Evolutionary conservation across 345 rosid genomes (phyloP).

Genomic region (Eucalyptus lansdowneana): DNA sequence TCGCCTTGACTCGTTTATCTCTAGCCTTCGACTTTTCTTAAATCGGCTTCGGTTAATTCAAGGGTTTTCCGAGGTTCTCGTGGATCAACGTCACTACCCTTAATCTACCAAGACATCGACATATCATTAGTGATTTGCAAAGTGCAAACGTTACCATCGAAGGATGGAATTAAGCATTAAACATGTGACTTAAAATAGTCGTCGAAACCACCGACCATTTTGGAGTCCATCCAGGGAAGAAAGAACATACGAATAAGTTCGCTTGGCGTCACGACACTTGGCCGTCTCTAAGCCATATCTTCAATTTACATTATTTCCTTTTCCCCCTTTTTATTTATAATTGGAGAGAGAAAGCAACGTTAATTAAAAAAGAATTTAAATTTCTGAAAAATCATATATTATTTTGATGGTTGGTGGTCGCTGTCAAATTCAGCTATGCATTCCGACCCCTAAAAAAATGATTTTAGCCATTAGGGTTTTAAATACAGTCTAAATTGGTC

Average conservation of each 20-base stretch:
- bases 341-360: background rate
- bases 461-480: background rate
- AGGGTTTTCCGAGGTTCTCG: background rate
- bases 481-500: background rate
- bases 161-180: background rate
- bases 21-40: background rate
- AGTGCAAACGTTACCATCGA: background rate
- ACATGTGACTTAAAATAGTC: background rate
- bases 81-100: background rate
- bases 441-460: background rate
- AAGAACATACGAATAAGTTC: background rate
- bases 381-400: background rate
- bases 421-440: background rate
- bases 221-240: background rate
- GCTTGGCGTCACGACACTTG: background rate
- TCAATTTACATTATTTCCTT: background rate
- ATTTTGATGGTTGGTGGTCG: background rate
- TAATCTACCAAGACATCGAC: background rate
- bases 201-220: background rate
- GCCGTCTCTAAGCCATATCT: background rate
- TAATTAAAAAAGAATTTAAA: background rate
- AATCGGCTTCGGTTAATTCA: background rate
- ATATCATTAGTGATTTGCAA: background rate
- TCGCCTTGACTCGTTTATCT: background rate
- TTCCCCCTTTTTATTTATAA: background rate